phyloP scores from a whole-genome alignment of 352 stramenopile species.

The Pythium rishiriense region DNA sequence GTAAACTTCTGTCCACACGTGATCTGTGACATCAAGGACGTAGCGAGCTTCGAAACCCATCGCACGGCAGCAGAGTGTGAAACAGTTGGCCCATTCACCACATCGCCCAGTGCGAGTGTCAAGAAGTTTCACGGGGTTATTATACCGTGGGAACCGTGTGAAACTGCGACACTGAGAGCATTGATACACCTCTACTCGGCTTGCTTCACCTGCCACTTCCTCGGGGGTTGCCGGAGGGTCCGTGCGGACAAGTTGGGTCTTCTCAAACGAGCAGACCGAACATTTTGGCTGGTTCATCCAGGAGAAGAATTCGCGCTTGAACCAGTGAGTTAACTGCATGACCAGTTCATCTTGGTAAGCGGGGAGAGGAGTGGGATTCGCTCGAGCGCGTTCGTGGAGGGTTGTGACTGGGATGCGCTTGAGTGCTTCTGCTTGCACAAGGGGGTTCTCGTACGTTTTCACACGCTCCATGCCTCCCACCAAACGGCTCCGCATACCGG shows the following conservation, averaged over 20 bases:
- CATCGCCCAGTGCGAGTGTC: conserved; percentile 84
- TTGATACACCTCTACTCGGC: conserved; percentile 86
- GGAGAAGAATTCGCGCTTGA: conserved; percentile 90
- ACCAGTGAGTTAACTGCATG: conserved; percentile 83
- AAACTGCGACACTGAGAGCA: conserved; percentile 54
- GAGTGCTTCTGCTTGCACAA: conserved; percentile 69
- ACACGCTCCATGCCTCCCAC: conserved; percentile 51
- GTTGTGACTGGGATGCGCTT: conserved; percentile 63
- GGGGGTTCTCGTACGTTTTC: conserved; percentile 60
- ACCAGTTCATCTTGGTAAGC: conserved; percentile 69
- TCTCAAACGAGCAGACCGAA: conserved; percentile 43
- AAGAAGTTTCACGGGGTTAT: conserved; percentile 87
- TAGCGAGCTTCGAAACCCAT: conserved; percentile 92
- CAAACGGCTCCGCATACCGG: conserved; percentile 46
- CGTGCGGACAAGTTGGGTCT: conserved; percentile 44
- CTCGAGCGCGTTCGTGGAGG: conserved; percentile 63
- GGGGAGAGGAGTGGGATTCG: conserved; percentile 48
- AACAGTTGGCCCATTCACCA: conserved; percentile 94
- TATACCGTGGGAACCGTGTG: conserved; percentile 90
- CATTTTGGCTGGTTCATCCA: conserved; percentile 89
- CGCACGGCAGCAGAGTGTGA: conserved; percentile 88
- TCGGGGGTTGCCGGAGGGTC: conserved; percentile 56
- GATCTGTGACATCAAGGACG: conserved; percentile 93
- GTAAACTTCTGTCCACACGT: conserved; percentile 95
- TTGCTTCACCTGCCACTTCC: conserved; percentile 57